Conservation (phyloP, 139 green algal species). For the Asterochloris sp. region DNA sequence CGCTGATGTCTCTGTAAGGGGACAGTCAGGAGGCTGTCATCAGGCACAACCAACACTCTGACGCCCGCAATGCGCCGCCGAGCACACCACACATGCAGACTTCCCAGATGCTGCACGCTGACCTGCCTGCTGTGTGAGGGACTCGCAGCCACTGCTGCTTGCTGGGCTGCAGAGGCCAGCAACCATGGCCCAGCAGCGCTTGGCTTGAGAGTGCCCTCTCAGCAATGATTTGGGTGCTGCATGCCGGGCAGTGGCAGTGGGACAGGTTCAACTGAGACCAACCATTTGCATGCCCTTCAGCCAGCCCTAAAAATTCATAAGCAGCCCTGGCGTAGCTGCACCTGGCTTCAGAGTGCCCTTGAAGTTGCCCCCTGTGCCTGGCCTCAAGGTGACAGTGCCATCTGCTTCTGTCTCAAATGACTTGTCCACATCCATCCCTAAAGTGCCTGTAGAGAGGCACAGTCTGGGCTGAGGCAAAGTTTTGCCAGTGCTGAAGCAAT, state of each 20-base stretch:
- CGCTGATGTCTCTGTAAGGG: constrained; percentile 22
- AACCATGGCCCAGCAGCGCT: not conserved
- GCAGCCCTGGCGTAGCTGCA: not conserved
- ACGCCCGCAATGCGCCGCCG: not conserved
- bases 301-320: not conserved
- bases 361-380: constrained; percentile 59
- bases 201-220: not conserved
- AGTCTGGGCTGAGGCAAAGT: too few relatives aligned
- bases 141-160: not conserved
- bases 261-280: not conserved
- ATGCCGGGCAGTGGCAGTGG: not conserved
- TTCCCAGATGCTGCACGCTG: not conserved
- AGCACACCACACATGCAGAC: not conserved
- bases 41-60: not conserved
- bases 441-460: constrained; percentile 37
- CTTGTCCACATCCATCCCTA: constrained; percentile 71
- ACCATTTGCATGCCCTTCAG: not conserved
- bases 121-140: not conserved
- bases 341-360: constrained; percentile 11
- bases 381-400: constrained; percentile 37
- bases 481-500: too few relatives aligned
- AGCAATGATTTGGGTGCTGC: not conserved
- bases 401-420: constrained; percentile 32
- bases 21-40: not conserved
- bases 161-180: not conserved